A percentile compares a stretch with the other conserved stretches of the same genome.
These are phyloP conservation scores for Scheffersomyces segobiensis DNA, from an alignment of 1,139 yeast species.

Conservation along the genomic window DNA sequence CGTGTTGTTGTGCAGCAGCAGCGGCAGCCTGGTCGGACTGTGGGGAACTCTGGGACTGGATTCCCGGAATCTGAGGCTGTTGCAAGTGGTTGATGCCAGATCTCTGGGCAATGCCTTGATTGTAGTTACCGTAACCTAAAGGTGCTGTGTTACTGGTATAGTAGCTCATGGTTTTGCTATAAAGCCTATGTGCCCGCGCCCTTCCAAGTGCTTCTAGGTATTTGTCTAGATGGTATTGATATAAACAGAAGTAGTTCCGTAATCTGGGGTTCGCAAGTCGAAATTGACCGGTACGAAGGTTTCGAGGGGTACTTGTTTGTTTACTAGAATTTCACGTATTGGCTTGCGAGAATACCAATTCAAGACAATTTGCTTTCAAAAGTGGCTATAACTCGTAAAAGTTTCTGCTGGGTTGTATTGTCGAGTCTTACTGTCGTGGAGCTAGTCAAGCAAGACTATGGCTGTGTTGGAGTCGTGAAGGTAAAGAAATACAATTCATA, in stretches of 20 bases:
- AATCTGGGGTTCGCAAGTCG: neutral
- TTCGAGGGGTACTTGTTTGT: neutral
- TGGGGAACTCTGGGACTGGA: conserved; percentile 2
- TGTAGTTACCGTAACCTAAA: conserved; percentile 12
- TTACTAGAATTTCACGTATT: neutral
- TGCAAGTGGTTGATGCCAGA: conserved; percentile 7
- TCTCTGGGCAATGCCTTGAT: conserved; percentile 2
- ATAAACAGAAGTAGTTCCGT: neutral
- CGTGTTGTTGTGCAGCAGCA: conserved; percentile 14
- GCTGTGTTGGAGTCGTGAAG: neutral
- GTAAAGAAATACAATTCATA: neutral
- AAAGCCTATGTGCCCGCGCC: too few species aligned
- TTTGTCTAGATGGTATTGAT: neutral
- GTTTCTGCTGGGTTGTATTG: neutral
- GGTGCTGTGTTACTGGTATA: conserved; percentile 9
- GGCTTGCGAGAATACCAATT: neutral
- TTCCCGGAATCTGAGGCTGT: conserved; percentile 8
- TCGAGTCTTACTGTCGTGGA: neutral
- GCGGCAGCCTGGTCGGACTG: conserved; percentile 14
- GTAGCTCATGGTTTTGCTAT: conserved; percentile 10
- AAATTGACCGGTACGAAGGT: neutral
- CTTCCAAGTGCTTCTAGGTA: too few species aligned
- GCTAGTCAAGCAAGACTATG: neutral
- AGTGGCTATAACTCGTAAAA: neutral
- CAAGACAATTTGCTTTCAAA: neutral